Evolutionary conservation across 768 basidiomycete species (phyloP).

Genomic region (Pulveroboletus sp.): DNA sequence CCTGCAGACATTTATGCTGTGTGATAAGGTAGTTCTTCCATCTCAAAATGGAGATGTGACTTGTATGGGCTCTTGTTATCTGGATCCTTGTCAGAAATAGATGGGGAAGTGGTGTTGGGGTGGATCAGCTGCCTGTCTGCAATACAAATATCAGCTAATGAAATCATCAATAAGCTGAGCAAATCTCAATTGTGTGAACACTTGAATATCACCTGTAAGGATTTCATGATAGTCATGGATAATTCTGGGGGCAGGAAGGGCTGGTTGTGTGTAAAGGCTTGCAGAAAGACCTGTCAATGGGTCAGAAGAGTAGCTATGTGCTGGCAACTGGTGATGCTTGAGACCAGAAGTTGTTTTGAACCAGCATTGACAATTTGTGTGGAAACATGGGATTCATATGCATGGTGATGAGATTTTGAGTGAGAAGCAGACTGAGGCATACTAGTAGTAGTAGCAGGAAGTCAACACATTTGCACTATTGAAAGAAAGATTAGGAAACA

Average conservation of each 20-base stretch:
- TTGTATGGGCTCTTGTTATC: not conserved
- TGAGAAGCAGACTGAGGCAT: too few species aligned
- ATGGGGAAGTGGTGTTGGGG: not conserved
- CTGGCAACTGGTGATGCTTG: not conserved
- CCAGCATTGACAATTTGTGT: slow-evolving; percentile 1
- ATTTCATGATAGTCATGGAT: not conserved
- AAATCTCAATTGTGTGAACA: too few species aligned
- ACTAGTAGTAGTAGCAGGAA: too few species aligned
- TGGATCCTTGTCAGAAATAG: not conserved
- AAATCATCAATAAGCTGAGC: too few species aligned
- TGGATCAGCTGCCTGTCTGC: not conserved
- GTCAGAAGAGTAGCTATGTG: not conserved
- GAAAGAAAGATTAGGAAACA: too few species aligned
- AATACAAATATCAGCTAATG: too few species aligned
- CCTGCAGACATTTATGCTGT: not conserved
- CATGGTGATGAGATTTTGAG: too few species aligned
- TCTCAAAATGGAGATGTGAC: not conserved
- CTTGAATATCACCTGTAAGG: not conserved
- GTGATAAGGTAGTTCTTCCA: not conserved
- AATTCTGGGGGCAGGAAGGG: not conserved
- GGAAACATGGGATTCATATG: slow-evolving; percentile 1
- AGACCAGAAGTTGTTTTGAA: not conserved
- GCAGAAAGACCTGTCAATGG: not conserved
- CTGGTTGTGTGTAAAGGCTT: not conserved
- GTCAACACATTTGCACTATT: too few species aligned